phyloP scores from a whole-genome alignment of 2,329 filamentous ascomycete genomes.

The Diaporthe citri region DNA sequence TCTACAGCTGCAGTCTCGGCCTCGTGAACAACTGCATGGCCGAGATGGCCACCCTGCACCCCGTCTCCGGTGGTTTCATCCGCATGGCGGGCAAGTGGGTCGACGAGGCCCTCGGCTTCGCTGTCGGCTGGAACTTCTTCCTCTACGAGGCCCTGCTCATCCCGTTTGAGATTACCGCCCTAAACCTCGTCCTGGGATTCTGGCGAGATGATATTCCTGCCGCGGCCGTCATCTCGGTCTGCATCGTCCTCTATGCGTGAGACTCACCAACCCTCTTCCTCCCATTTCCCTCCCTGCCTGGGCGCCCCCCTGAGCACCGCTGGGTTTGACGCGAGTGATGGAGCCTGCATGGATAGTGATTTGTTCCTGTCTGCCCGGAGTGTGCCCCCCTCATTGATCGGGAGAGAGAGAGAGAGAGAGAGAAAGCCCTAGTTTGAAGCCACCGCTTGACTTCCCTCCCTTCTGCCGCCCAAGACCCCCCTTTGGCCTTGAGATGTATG shows the following conservation, averaged over 20 bases:
- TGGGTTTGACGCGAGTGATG: background rate
- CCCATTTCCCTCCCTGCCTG: background rate
- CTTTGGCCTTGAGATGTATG: background rate
- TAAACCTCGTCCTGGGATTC: constrained; percentile 57
- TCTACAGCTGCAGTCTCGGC: constrained; percentile 68
- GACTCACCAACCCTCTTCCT: constrained; percentile 43
- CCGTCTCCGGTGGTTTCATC: constrained; percentile 73
- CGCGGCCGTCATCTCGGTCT: constrained; percentile 67
- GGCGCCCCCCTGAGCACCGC: background rate
- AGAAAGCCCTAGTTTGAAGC: background rate
- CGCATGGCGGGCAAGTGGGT: constrained; percentile 75
- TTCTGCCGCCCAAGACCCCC: background rate
- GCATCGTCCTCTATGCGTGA: constrained; percentile 70
- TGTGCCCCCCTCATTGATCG: background rate
- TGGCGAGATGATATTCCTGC: constrained; percentile 59
- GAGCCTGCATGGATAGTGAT: background rate
- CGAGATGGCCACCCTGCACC: constrained; percentile 74
- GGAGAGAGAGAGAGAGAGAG: background rate
- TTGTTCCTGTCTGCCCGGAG: background rate
- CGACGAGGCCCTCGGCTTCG: constrained; percentile 74
- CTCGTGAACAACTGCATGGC: constrained; percentile 75
- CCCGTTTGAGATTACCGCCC: constrained; percentile 56
- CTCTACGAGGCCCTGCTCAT: constrained; percentile 56
- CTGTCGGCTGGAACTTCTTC: constrained; percentile 60
- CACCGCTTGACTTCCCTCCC: constrained; percentile 7